phyloP scores from a whole-genome alignment of 192 early-diverging fungal genomes.

The Backusella macrospora region DNA sequence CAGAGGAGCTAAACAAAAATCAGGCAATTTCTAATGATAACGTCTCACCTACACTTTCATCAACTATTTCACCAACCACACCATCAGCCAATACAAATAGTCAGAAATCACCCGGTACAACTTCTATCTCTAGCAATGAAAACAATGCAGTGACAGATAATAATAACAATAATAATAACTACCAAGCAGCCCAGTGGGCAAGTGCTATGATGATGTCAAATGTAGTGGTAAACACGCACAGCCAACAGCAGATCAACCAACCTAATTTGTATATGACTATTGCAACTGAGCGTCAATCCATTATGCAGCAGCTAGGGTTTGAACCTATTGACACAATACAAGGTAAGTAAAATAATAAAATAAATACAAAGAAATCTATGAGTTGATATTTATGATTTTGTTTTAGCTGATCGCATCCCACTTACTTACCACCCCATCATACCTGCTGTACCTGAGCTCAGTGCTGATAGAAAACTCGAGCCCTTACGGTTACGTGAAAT shows the following conservation, averaged over 20 bases:
- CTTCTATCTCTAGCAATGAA: neutral
- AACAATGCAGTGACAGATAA: neutral
- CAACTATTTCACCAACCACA: neutral
- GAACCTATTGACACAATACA: constrained; percentile 2
- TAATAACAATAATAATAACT: neutral
- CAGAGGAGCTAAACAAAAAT: neutral
- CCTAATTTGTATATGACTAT: constrained; percentile 18
- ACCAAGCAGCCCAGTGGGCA: constrained; percentile 33
- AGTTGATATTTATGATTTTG: constrained; percentile 4
- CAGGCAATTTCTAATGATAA: neutral
- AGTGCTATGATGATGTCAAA: constrained; percentile 42
- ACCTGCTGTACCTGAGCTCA: constrained; percentile 72
- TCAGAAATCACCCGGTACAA: neutral
- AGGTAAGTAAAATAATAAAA: neutral
- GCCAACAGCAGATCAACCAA: constrained; percentile 24
- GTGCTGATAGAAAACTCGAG: constrained; percentile 67
- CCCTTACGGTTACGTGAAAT: constrained; percentile 87
- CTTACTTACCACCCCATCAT: constrained; percentile 68
- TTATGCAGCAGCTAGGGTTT: constrained; percentile 33
- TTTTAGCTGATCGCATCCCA: constrained; percentile 39
- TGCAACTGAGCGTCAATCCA: constrained; percentile 39
- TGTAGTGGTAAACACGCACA: constrained; percentile 34
- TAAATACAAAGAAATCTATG: neutral
- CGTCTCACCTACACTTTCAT: neutral
- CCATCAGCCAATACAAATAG: constrained; percentile 1